These are phyloP conservation scores for Aspergillus conjunctus DNA, from an alignment of 495 filamentous ascomycete species.

Conservation along the genomic window DNA sequence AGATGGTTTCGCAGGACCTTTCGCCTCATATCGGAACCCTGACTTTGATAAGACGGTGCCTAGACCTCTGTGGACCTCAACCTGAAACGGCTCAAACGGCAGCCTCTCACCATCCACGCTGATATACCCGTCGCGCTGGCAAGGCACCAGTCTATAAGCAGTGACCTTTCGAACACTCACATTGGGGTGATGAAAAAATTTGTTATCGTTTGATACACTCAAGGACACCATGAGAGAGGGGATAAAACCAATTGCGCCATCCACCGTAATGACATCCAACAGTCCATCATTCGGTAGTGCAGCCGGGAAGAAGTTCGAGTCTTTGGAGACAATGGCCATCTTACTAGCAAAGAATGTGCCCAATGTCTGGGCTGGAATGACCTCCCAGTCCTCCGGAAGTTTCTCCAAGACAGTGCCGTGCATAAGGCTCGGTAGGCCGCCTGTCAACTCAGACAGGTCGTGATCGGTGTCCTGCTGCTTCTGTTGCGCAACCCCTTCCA, in stretches of 20 bases:
- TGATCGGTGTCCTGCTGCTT: too few relatives aligned
- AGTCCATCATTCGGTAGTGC: slow-evolving; percentile 60
- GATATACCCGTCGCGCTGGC: neutral
- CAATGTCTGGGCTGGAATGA: slow-evolving; percentile 55
- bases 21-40: neutral
- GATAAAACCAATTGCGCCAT: neutral
- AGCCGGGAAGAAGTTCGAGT: slow-evolving; percentile 75
- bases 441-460: too few relatives aligned
- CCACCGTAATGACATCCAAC: neutral
- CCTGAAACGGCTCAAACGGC: neutral
- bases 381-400: slow-evolving; percentile 31
- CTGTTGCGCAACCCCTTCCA: too few relatives aligned
- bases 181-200: neutral
- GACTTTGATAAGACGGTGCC: neutral
- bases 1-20: too few relatives aligned
- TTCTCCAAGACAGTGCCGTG: slow-evolving; percentile 1
- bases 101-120: neutral
- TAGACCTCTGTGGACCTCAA: neutral
- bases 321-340: slow-evolving; percentile 79
- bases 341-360: slow-evolving; percentile 86
- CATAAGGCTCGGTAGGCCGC: too few relatives aligned
- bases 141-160: neutral
- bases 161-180: neutral
- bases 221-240: neutral
- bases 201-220: neutral